A percentile compares a stretch with the other conserved stretches of the same genome.
phyloP scores from a whole-genome alignment of 2,329 filamentous ascomycete species.

The Fusarium solani-melongenae region DNA sequence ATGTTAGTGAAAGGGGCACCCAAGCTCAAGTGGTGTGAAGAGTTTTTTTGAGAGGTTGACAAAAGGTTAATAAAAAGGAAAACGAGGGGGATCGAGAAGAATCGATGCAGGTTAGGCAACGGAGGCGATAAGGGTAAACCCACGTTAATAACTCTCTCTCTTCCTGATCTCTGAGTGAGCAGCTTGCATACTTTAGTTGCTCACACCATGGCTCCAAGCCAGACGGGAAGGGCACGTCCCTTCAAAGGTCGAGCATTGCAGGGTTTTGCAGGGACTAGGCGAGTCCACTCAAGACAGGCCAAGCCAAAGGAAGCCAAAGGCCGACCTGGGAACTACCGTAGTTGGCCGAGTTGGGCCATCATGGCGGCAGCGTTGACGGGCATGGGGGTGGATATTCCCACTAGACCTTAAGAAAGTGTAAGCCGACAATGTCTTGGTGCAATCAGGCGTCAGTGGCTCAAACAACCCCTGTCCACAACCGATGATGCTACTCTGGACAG shows the following conservation, averaged over 20 bases:
- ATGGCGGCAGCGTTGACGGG: constrained; percentile 34
- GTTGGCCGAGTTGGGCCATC: constrained; percentile 26
- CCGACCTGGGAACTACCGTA: constrained; percentile 35
- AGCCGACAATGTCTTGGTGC: constrained; percentile 12
- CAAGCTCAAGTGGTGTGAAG: constrained; percentile 10
- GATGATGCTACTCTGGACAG: constrained; percentile 12
- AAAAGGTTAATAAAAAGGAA: not conserved
- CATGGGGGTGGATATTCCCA: constrained; percentile 25
- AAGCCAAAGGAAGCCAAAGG: constrained; percentile 26
- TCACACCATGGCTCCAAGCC: constrained; percentile 30
- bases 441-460: constrained; percentile 27
- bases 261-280: constrained; percentile 29
- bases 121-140: constrained; percentile 37
- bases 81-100: constrained; percentile 13
- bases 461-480: constrained; percentile 6
- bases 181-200: constrained; percentile 21
- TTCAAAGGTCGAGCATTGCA: constrained; percentile 26
- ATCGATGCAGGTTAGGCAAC: constrained; percentile 23
- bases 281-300: not conserved
- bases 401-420: constrained; percentile 19
- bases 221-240: constrained; percentile 41
- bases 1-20: constrained; percentile 8
- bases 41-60: constrained; percentile 9
- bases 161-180: constrained; percentile 29
- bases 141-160: constrained; percentile 36